Evolutionary conservation across 768 basidiomycete genomes (phyloP), one percentile per base, ranked within the genome.

Genomic region (Lactarius pseudohatsudake): DNA sequence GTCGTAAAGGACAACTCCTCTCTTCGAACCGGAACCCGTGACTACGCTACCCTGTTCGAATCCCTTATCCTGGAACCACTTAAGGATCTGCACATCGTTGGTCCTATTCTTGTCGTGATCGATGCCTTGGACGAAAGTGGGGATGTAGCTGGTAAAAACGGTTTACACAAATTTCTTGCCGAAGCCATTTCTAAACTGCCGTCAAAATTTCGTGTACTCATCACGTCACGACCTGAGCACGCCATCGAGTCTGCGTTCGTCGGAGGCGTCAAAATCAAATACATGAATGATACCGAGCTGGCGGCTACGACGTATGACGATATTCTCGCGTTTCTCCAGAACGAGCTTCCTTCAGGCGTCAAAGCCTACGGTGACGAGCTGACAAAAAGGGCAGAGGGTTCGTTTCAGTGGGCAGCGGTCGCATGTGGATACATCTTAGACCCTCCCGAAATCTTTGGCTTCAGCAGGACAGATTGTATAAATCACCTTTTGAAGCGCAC

Each of bases 61-160:
- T 30, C 20, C 26, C 41, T 59, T 15, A 16, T 59, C 38, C n/a
- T 40, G 15, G 26, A 43, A 20, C 58, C 58, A 26, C 40, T 59
- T 0, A 40, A 43, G 40, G 38, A 28, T 26, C 28, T 59, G 13
- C 58, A 41, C 34, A 28, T 59, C 18, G 58, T 30, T 10, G 38
- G 38, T 9, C 58, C 58, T 9, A 43, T 59, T 22, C 40, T 59
- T 8, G 28, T 59, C 22, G 40, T 59, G 5, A 59, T 59, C 38
- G 58, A 59, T 30, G 58, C 38, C n/a, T 11, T 59, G 13, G 58
- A 59, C 18, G 58, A 59, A 8, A 40, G 58, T 20, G 58, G n/a
- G 15, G 58, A 59, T 18, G 36, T 8, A 41, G 16, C 38, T 43
- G 40, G 38, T 8, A 13, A 9, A 26, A 40, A 16, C 1, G 22